Base-by-base conservation (phyloP, 192 early-diverging fungal genomes). In the Kappamyces sp. region DNA sequence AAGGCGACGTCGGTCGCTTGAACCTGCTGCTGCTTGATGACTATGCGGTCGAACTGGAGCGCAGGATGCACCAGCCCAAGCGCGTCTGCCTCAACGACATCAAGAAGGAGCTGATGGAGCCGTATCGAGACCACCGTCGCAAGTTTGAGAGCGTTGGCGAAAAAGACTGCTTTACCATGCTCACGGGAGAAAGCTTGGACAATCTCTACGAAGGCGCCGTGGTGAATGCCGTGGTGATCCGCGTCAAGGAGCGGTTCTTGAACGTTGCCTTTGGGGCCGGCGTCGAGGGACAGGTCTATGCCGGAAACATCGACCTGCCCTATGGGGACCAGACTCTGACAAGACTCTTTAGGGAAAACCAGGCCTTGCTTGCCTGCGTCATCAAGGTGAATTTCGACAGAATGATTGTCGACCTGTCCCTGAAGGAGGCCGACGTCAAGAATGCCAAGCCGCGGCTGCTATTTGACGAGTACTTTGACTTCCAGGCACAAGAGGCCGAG, bases 1-100 rank as follows among this genome's bases (percentile, higher is more conserved):
- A 81, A 51, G 69, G 73, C 23, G 84, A 87, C 43, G 83, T 82
- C 4, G 86, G 89, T 31, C 62, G 71, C 60, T 79, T 98, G 15
- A 86, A 93, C 42, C 86, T 91, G 50, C 78, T 98, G 32, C 77
- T 89, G 47, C 67, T 98, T 58, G 91, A 90, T 15, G 91, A 92
- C 51, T 98, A 94, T 69, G 93, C 91, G 1, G 80, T 82, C 39
- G 87, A 90, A 65, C 80, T 98, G 10, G 81, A 86, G 61, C 65
- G 82, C 7, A 77, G 86, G 39, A 78, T 83, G 40, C 70, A 87
- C 55, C 82, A 87, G 55, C 85, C 86, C 47, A 96, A 95, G 74
- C 74, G 61, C 2, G 37, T 57, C 9, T 64, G 63, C 5, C 79
- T 98, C 2, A 76, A 87, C 61, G 86, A 85, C 40, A 95, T 94